Evolutionary conservation across 495 filamentous ascomycete genomes (phyloP), one percentile per base, ranked within the genome.

Genomic region (Astrothelium macrocarpum): DNA sequence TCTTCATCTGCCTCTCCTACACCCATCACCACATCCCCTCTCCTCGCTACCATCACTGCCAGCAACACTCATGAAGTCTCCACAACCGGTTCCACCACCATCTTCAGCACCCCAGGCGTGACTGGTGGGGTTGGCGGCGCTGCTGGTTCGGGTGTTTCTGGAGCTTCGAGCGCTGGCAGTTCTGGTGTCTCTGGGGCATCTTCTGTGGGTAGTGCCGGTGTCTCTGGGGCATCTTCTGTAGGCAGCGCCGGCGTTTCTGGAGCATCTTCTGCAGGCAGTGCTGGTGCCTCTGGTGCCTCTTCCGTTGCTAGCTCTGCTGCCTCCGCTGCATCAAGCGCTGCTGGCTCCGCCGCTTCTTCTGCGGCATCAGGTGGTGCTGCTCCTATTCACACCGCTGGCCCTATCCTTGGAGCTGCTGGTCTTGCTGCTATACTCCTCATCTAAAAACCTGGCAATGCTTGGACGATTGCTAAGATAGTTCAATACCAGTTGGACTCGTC

Each of bases 71-170:
- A 66, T 28, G 46, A 62, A 32, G 61, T 62, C 31, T 65, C 64
- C 60, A 72, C 70, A 14, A 73, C 69, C 32, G 73, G 73, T 53
- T 68, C 62, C 42, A 68, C 68, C 61, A 75, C 73, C 58, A 59
- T 73, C 68, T 73, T 63, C 66, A 71, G 59, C 64, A 59, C 69
- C n/a, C 64, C 70, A 14, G 67, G 61, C 43, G 61, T 59, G 65
- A 66, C 61, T 28, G 68, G 62, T 32, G 46, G 66, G 42, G 65
- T 65, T 70, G 49, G 66, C 61, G 67, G 66, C 63, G 36, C 59
- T 56, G 67, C 71, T 64, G 66, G 60, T 34, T 63, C 67, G 31
- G 66, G 56, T 62, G 67, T 59, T 49, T 66, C 67, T 31, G 61
- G 65, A 59, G 71, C 64, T 64, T 65, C 73, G 53, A 67, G 34